Percentiles rank a stretch among this genome's conserved stretches.
These are phyloP conservation scores for Ophiocordyceps camponoti-floridani DNA, from an alignment of 2,329 filamentous ascomycete genomes.

Conservation along the genomic window DNA sequence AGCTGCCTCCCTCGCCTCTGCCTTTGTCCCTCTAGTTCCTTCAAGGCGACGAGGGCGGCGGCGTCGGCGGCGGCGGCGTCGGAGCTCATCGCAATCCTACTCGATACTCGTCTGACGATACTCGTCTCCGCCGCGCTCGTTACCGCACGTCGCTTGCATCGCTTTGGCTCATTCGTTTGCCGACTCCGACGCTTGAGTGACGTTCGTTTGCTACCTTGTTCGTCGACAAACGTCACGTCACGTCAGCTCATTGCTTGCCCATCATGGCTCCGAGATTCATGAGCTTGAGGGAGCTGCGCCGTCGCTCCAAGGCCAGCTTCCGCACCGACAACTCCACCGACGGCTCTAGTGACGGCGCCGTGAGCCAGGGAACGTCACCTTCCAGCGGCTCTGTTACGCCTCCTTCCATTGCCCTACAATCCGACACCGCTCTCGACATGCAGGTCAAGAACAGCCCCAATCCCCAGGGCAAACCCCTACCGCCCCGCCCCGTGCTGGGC, in stretches of 20 bases:
- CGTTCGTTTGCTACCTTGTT: neutral
- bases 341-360: conserved; percentile 39
- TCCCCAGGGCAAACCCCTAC: conserved; percentile 6
- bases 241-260: too few relatives aligned
- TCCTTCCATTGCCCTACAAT: conserved; percentile 50
- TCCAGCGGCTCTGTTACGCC: conserved; percentile 58
- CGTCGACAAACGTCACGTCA: neutral
- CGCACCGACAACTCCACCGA: conserved; percentile 45
- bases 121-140: neutral
- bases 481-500: conserved; percentile 19
- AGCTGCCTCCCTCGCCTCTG: neutral
- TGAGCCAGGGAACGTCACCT: conserved; percentile 39
- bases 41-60: neutral
- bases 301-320: conserved; percentile 60
- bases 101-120: too few relatives aligned
- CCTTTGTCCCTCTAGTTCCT: neutral
- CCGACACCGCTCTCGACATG: conserved; percentile 45
- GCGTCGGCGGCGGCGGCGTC: neutral
- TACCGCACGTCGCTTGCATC: neutral
- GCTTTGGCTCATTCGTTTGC: neutral
- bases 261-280: conserved; percentile 48
- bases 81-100: neutral
- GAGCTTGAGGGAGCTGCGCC: conserved; percentile 50
- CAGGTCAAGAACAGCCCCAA: conserved; percentile 33
- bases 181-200: neutral